These are phyloP conservation scores for Angophora floribunda DNA, from an alignment of 345 rosid genomes.

Conservation along the genomic window DNA sequence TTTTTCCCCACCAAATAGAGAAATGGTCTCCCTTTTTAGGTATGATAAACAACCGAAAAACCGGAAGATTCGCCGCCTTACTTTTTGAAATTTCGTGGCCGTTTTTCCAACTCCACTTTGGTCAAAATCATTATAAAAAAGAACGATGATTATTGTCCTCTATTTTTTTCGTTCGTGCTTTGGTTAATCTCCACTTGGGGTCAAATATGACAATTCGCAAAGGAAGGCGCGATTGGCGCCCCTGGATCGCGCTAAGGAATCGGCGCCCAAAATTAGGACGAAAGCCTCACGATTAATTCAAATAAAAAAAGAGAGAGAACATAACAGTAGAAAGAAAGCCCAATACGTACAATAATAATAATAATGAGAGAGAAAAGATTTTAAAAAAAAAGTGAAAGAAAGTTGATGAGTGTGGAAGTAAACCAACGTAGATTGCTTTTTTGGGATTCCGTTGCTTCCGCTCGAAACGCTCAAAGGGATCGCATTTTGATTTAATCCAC, in stretches of 20 bases:
- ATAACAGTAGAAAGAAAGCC: background rate
- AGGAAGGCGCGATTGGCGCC: conserved; percentile 37
- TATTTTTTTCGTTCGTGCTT: background rate
- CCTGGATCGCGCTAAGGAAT: conserved; percentile 29
- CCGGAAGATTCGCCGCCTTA: background rate
- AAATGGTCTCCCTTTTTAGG: background rate
- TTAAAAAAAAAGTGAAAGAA: background rate
- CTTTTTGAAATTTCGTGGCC: background rate
- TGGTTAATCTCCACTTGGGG: background rate
- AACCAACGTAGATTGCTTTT: background rate
- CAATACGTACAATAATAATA: background rate
- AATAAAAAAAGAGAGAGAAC: background rate
- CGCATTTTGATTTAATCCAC: background rate
- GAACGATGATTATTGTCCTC: background rate
- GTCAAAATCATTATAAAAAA: background rate
- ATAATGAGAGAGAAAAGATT: background rate
- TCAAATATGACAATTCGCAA: background rate
- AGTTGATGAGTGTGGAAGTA: background rate
- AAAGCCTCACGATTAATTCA: background rate
- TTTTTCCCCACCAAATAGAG: background rate
- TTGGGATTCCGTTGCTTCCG: background rate
- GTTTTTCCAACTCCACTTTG: background rate
- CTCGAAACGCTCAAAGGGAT: background rate
- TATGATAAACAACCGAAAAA: background rate
- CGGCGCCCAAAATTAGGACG: conserved; percentile 22